Conservation (phyloP, 2,329 filamentous ascomycete genomes). For the Neofusicoccum ribis region DNA sequence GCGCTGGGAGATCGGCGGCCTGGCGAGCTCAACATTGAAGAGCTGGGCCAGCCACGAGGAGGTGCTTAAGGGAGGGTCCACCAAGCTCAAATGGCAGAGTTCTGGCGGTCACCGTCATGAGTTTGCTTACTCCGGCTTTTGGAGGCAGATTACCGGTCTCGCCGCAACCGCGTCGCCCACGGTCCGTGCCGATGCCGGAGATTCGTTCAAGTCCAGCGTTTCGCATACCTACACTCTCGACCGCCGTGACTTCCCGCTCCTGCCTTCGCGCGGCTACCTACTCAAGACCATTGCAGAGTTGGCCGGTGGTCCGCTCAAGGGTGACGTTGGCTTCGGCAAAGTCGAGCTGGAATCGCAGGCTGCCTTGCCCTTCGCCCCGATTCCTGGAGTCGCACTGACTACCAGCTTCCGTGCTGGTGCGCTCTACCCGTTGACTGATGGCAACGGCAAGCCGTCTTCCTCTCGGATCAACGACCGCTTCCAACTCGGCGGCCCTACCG, state of each 20-base stretch:
- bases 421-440: conserved; percentile 76
- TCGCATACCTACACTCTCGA: conserved; percentile 81
- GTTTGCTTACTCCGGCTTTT: conserved; percentile 75
- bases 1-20: conserved; percentile 73
- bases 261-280: conserved; percentile 81
- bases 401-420: conserved; percentile 79
- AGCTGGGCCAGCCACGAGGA: conserved; percentile 95
- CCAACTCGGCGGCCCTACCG: conserved; percentile 88
- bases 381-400: conserved; percentile 80
- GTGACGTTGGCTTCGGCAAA: conserved; percentile 93
- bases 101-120: conserved; percentile 68
- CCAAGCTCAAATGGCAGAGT: conserved; percentile 75
- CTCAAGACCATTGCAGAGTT: conserved; percentile 76
- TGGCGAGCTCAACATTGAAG: conserved; percentile 84
- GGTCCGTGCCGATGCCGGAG: conserved; percentile 81
- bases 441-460: conserved; percentile 58
- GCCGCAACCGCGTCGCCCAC: conserved; percentile 74
- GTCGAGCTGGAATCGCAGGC: conserved; percentile 80
- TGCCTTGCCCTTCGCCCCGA: conserved; percentile 66
- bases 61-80: conserved; percentile 72
- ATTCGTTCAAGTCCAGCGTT: conserved; percentile 85
- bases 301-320: conserved; percentile 81
- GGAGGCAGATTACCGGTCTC: conserved; percentile 86
- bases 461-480: conserved; percentile 94
- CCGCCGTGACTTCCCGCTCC: conserved; percentile 76